A percentile compares a stretch with the other conserved stretches of the same genome.
Conservation (phyloP, 768 basidiomycete genomes). For the Serendipita sp. region DNA sequence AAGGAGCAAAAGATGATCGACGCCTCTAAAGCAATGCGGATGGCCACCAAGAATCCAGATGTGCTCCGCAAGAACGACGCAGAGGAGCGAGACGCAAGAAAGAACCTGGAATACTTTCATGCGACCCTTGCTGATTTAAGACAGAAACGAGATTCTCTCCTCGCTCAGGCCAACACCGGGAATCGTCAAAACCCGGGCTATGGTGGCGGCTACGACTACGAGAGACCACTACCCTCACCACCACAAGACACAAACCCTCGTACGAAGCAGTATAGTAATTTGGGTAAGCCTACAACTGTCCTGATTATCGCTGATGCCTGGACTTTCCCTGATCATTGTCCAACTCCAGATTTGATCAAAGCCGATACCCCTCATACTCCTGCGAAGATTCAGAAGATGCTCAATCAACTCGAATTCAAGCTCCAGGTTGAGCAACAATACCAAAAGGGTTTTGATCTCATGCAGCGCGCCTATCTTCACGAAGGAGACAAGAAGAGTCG, state of each 20-base stretch:
- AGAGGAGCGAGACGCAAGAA: conserved; percentile 76
- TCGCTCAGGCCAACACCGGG: conserved; percentile 38
- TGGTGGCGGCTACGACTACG: conserved; percentile 19
- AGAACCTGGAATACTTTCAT: conserved; percentile 75
- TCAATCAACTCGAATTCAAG: conserved; percentile 98
- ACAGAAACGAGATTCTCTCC: conserved; percentile 37
- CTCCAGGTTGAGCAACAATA: conserved; percentile 96
- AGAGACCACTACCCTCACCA: conserved; percentile 28
- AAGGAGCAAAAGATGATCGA: conserved; percentile 88
- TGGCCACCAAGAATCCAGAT: conserved; percentile 76
- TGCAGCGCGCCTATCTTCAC: conserved; percentile 90
- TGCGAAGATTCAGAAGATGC: conserved; percentile 92
- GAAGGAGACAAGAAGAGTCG: conserved; percentile 96
- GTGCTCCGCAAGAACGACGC: conserved; percentile 67
- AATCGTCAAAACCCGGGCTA: neutral
- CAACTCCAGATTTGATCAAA: conserved; percentile 66
- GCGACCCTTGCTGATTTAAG: conserved; percentile 66
- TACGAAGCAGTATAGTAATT: conserved; percentile 59
- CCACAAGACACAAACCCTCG: conserved; percentile 29
- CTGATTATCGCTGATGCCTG: conserved; percentile 1
- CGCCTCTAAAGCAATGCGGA: conserved; percentile 59
- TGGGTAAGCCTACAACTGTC: conserved; percentile 21
- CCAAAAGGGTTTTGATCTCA: conserved; percentile 96
- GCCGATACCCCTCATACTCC: conserved; percentile 94
- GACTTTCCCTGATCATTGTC: neutral